Evolutionary conservation across 2,329 filamentous ascomycete species (phyloP), one percentile per base, ranked within the genome.

Genomic region (Aspergillus phoenicis): DNA sequence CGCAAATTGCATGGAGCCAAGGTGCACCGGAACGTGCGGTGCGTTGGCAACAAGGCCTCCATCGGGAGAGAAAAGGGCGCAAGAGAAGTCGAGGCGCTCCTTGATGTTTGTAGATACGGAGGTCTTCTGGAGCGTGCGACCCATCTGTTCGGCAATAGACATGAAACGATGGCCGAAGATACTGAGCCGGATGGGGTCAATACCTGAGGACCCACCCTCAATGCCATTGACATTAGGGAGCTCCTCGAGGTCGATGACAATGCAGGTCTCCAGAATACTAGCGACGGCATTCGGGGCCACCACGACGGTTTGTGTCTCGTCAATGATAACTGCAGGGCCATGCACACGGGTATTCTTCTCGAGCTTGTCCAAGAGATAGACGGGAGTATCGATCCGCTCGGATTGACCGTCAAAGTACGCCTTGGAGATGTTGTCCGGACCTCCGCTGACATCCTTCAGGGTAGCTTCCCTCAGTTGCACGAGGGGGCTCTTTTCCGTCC

Each of bases 1-100:
- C 53, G 91, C 93, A 8, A 90, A 93, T n/a, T 89, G 90, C 91
- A 94, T 93, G 52, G 88, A 91, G 28, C 91, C 91, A 10, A 95
- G 80, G 71, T 94, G 91, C 0, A 93, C 90, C 0, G 91, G 91
- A 11, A 95, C 79, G 79, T 95, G 91, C 0, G 91, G 91, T 17
- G 91, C 84, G 63, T 81, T 81, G 5, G 79, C 79, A 1, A 94
- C 91, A 1, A 94, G 80, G 0, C 89, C 90, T 17, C 91, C 91
- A 8, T 87, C 85, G 0, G 87, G 84, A 66, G 93, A 91, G 65
- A 94, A 94, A 1, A 94, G 82, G 28, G 91, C 91, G 65, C 91
- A 95, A 3, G 89, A 93, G 70, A 92, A 95, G 70, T 95, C 91
- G 1, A 94, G 83, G 4, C 91, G 86, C 90, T 94, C 91, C 72